A percentile compares a stretch with the other conserved stretches of the same genome.
These are phyloP conservation scores for Serpula lacrymans DNA, from an alignment of 768 basidiomycete genomes.

Conservation along the genomic window DNA sequence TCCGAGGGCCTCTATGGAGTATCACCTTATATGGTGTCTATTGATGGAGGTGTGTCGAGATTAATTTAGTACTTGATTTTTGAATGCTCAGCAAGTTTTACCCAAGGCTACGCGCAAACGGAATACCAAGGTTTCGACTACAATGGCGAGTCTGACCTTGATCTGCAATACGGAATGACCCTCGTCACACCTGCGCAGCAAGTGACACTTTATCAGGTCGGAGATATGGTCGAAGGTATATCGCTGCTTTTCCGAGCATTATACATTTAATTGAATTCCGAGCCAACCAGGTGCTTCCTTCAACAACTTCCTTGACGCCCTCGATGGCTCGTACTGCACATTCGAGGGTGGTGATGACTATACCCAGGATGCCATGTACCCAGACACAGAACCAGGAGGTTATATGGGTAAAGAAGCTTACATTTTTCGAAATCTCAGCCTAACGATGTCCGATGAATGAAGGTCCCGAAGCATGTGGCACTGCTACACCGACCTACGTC, in stretches of 20 bases:
- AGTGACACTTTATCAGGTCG: conserved; percentile 31
- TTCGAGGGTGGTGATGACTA: conserved; percentile 31
- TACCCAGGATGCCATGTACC: conserved; percentile 29
- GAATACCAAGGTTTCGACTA: conserved; percentile 19
- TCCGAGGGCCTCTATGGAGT: conserved; percentile 36
- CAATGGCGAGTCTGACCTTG: conserved; percentile 42
- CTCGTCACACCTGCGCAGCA: conserved; percentile 28
- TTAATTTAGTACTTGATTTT: not conserved
- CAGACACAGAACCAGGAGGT: conserved; percentile 27
- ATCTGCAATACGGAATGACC: conserved; percentile 44
- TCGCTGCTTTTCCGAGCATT: not conserved
- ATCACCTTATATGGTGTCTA: conserved; percentile 37
- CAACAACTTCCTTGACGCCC: conserved; percentile 35
- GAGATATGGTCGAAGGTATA: conserved; percentile 25
- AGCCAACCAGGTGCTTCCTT: conserved; percentile 27
- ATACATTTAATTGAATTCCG: not conserved
- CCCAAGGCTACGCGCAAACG: conserved; percentile 23
- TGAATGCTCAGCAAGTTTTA: conserved; percentile 5
- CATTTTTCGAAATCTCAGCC: too few relatives aligned
- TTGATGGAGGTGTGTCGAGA: conserved; percentile 42
- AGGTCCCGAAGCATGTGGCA: conserved; percentile 33
- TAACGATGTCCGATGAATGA: not conserved
- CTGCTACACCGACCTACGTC: conserved; percentile 34
- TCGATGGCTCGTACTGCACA: conserved; percentile 34
- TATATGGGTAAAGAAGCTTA: conserved; percentile 25